These are phyloP conservation scores for Populus hybrid DNA, from an alignment of 441 rosid genomes.

Conservation along the genomic window DNA sequence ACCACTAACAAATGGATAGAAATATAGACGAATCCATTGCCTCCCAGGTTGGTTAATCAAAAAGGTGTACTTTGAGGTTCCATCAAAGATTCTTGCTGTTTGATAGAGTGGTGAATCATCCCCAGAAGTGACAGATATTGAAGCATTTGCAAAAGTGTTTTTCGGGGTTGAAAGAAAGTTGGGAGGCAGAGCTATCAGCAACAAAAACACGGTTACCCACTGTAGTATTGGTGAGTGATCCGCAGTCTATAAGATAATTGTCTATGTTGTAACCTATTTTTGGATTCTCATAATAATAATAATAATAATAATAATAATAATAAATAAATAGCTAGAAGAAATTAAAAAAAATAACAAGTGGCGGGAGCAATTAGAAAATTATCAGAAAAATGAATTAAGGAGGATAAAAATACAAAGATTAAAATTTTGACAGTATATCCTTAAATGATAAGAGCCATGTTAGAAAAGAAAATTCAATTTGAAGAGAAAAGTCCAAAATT, in stretches of 20 bases:
- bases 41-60: constrained; percentile 45
- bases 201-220: constrained; percentile 52
- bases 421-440: too few species aligned
- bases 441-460: too few species aligned
- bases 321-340: too few species aligned
- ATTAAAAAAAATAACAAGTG: too few species aligned
- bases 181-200: constrained; percentile 60
- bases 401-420: too few species aligned
- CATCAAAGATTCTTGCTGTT: constrained; percentile 65
- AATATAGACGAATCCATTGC: constrained; percentile 87
- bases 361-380: too few species aligned
- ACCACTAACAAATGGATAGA: constrained; percentile 55
- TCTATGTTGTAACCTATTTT: too few species aligned
- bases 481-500: too few species aligned
- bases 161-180: constrained; percentile 52
- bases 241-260: constrained; percentile 39
- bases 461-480: too few species aligned
- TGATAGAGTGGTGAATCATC: constrained; percentile 50
- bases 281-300: too few species aligned
- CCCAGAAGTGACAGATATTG: constrained; percentile 29
- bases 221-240: constrained; percentile 32
- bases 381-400: too few species aligned
- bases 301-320: background rate
- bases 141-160: constrained; percentile 36
- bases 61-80: constrained; percentile 58